Base-by-base conservation (phyloP, 257 asterid genomes). In the Apocynum venetum region DNA sequence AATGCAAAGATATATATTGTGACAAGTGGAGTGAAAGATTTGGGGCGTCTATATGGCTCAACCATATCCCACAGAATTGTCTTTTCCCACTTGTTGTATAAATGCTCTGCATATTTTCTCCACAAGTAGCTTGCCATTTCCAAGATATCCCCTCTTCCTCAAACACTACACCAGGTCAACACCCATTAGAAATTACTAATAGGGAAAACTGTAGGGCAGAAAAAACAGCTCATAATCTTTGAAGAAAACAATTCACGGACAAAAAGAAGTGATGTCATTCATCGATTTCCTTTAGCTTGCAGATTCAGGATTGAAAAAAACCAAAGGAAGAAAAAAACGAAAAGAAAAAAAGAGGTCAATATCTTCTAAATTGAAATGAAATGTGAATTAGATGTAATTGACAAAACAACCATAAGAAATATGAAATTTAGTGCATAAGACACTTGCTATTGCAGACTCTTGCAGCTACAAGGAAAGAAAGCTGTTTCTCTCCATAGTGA, bases 31-130 rank as follows among this genome's bases (percentile, higher is more conserved):
- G 92, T 88, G 84, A 94, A 94, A 2, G 97, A 85, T 75, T 85
- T 91, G 48, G 98, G 98, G 9, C 96, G 91, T 78, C 88, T 88
- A 81, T 89, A 94, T 4, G 92, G 97, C 75, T 92, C 97, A 61
- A 91, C 86, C 97, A 91, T 92, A 85, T 94, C 96, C 98, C 98
- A 94, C 0, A 94, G 88, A 78, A 92, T 82, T 12, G 90, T 91
- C 82, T 84, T 94, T 81, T 92, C 93, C 96, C 97, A 90, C 79
- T 88, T 94, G 41, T 86, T 82, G 78, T 86, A 83, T 79, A 92
- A 82, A 86, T 92, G 82, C 82, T 94, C 97, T 0, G 95, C 93
- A 74, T 92, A 94, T 84, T 93, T 94, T 87, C 96, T 89, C 97
- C 97, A 94, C 15, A 92, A 68, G 81, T 91, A 94, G 82, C 90